These are phyloP conservation scores for Phytophthora ramorum DNA, from an alignment of 352 stramenopile species.

Conservation along the genomic window DNA sequence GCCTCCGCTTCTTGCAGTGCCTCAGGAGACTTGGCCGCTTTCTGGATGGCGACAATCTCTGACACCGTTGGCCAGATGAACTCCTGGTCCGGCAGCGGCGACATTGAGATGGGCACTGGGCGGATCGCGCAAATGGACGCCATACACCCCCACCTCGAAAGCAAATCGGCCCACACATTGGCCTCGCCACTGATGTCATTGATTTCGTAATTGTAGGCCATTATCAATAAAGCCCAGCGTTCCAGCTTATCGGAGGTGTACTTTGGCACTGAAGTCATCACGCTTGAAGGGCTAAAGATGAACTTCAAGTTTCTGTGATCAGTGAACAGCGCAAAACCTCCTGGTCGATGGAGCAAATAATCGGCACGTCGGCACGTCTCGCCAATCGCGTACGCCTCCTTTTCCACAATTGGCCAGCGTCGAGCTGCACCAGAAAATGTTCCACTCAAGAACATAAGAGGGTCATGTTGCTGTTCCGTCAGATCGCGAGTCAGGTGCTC, in stretches of 20 bases:
- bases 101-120: too few species aligned
- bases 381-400: conserved; percentile 3
- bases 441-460: conserved; percentile 5
- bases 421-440: conserved; percentile 3
- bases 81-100: not conserved
- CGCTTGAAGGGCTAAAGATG: conserved; percentile 2
- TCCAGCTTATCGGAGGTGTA: not conserved
- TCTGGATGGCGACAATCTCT: too few species aligned
- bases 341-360: too few species aligned
- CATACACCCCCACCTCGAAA: too few species aligned
- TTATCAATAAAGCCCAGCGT: too few species aligned
- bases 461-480: not conserved
- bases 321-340: not conserved
- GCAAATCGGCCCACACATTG: too few species aligned
- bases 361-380: not conserved
- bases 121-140: too few species aligned
- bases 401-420: not conserved
- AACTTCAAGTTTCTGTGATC: not conserved
- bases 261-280: not conserved
- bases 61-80: not conserved
- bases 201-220: too few species aligned
- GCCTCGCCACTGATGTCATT: too few species aligned
- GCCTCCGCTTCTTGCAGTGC: too few species aligned
- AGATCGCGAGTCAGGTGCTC: not conserved
- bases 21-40: too few species aligned